Conservation (phyloP, 371 early-diverging fungal genomes). For the Lichtheimia ornata region DNA sequence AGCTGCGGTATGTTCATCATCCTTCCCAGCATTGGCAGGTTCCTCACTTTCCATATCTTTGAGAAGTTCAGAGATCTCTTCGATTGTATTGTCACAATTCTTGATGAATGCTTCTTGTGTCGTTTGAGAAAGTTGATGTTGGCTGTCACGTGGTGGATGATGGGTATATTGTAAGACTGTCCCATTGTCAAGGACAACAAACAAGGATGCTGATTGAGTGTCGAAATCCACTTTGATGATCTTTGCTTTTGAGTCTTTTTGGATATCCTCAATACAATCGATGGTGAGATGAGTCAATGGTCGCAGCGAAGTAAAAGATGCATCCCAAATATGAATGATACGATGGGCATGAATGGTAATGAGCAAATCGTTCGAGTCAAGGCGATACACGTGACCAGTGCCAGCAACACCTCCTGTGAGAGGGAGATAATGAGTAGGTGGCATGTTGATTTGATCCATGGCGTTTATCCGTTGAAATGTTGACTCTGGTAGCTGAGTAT, state of each 20-base stretch:
- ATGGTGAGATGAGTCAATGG: slow-evolving; percentile 53
- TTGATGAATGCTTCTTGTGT: slow-evolving; percentile 23
- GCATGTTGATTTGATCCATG: not conserved
- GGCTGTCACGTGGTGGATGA: not conserved
- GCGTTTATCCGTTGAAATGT: slow-evolving; percentile 28
- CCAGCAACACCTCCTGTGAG: slow-evolving; percentile 50
- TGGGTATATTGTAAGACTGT: slow-evolving; percentile 25
- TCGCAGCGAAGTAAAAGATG: slow-evolving; percentile 46
- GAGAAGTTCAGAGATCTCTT: slow-evolving; percentile 36
- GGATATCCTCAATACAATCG: slow-evolving; percentile 18
- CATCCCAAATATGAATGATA: slow-evolving; percentile 58
- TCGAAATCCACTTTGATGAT: slow-evolving; percentile 42
- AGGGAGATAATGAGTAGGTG: slow-evolving; percentile 39
- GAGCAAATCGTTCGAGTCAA: slow-evolving; percentile 49
- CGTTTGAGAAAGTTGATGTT: slow-evolving; percentile 2
- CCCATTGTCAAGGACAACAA: slow-evolving; percentile 44
- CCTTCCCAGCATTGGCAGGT: not conserved
- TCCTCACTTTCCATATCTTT: slow-evolving; percentile 30
- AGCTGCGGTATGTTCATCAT: not conserved
- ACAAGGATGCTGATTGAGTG: slow-evolving; percentile 25
- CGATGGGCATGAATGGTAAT: slow-evolving; percentile 49
- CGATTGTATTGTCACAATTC: slow-evolving; percentile 36
- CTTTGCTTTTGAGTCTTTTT: slow-evolving; percentile 18
- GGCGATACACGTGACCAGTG: slow-evolving; percentile 40
- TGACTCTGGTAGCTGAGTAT: slow-evolving; percentile 24